phyloP scores from a whole-genome alignment of 2,329 filamentous ascomycete species.

The Cryphonectria radicalis region DNA sequence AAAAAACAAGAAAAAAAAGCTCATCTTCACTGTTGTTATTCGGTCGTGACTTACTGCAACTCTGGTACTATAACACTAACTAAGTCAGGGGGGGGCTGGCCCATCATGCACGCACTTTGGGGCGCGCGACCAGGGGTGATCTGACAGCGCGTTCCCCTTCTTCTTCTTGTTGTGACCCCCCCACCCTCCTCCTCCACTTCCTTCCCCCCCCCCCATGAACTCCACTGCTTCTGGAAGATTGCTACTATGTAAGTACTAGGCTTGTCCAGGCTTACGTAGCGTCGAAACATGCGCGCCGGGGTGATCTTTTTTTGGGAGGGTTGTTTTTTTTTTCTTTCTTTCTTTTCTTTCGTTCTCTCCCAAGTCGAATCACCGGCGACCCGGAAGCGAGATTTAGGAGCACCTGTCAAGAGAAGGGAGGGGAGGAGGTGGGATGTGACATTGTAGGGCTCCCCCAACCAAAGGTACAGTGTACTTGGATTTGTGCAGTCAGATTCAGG shows the following conservation, averaged over 20 bases:
- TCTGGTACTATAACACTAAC: neutral
- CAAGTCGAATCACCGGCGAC: slow-evolving; percentile 3
- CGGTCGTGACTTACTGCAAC: neutral
- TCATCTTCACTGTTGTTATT: neutral
- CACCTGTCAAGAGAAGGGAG: neutral
- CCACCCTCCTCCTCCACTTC: neutral
- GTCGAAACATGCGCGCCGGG: neutral
- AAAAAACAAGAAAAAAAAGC: too few species aligned
- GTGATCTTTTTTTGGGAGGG: neutral
- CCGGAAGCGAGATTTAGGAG: slow-evolving; percentile 9
- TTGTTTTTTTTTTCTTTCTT: neutral
- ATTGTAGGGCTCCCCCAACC: neutral
- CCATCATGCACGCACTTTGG: slow-evolving; percentile 9
- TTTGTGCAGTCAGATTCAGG: neutral
- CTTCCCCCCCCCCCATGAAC: neutral
- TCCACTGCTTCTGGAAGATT: slow-evolving; percentile 13
- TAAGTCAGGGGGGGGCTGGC: slow-evolving; percentile 1
- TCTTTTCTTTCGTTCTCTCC: too few species aligned
- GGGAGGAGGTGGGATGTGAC: neutral
- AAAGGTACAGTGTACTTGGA: neutral
- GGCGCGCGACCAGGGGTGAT: neutral
- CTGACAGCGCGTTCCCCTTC: neutral
- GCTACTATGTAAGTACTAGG: neutral
- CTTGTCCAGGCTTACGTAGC: slow-evolving; percentile 6
- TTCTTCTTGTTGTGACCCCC: neutral